Evolutionary conservation across 257 asterid genomes (phyloP), one percentile per base, ranked within the genome.

Genomic region (Solanum medicagineum): DNA sequence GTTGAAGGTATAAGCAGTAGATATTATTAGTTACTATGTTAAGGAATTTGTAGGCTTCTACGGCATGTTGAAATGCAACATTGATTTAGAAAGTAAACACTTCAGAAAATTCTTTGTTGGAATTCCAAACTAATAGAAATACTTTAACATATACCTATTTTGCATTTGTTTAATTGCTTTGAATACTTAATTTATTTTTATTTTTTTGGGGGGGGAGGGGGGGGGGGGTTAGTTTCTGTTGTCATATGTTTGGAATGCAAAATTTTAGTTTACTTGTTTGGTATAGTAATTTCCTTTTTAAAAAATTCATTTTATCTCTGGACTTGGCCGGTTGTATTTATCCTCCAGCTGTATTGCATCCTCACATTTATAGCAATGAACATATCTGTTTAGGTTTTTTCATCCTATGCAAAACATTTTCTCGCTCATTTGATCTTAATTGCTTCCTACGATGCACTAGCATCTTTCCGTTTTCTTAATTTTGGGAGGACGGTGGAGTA

Each of bases 301-400:
- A 22, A 49, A 32, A 45, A 24, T 49, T 51, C 24, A 49, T 56
- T 44, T 79, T 32, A 8, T 29, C 16, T 60, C 29, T 49, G 80
- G 87, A 8, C 20, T 79, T 66, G 36, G 88, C 95, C 91, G 92
- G 93, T 89, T 89, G 91, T 95, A 88, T 95, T 95, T 90, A 84
- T 94, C 36, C 95, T 54, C 97, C 98, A 1, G 98, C 99, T 86
- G 97, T 98, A 4, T 87, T 88, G 84, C 99, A 95, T 66, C 97
- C 98, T 73, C 98, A 94, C 87, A 95, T 95, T 87, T 95, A 95
- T 86, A 95, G 98, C 91, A 95, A 95, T 83, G 99, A 97, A 12
- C 99, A 95, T 88, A 95, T 95, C 88, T 95, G 99, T 90, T 88
- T 95, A 92, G 99, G 99, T 95, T 47, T 81, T 63, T 9, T 66